phyloP scores from a whole-genome alignment of 768 basidiomycete species.

The Pleurotus platypus region DNA sequence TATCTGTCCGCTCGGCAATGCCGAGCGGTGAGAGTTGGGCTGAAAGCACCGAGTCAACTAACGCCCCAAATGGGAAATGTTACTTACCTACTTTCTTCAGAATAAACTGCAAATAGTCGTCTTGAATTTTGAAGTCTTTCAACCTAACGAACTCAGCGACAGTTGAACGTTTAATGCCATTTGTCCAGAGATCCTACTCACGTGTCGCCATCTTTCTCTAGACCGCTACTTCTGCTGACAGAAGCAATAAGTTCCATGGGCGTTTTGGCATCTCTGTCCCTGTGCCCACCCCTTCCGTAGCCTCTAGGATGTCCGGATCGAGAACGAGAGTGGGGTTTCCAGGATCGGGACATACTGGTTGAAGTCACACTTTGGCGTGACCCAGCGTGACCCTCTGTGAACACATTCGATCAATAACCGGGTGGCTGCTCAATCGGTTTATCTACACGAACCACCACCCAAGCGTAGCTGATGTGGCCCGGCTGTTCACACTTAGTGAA shows the following conservation, averaged over 20 bases:
- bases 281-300: not conserved
- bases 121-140: conserved; percentile 55
- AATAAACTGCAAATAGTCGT: conserved; percentile 65
- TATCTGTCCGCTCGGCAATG: conserved; percentile 27
- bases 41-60: conserved; percentile 51
- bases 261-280: not conserved
- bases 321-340: too few species aligned
- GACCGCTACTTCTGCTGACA: conserved; percentile 72
- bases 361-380: too few species aligned
- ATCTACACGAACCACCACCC: not conserved
- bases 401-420: too few species aligned
- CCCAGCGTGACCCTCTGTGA: too few species aligned
- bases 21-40: conserved; percentile 24
- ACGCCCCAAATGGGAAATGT: not conserved
- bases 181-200: conserved; percentile 32
- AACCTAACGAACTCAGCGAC: conserved; percentile 45
- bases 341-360: too few species aligned
- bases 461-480: not conserved
- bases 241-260: conserved; percentile 65
- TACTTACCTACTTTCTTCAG: conserved; percentile 50
- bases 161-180: not conserved
- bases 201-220: conserved; percentile 74
- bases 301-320: not conserved
- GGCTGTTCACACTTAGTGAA: not conserved
- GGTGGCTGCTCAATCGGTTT: too few species aligned